Evolutionary conservation across 1,139 yeast genomes (phyloP).

Genomic region (Pichia sp.): DNA sequence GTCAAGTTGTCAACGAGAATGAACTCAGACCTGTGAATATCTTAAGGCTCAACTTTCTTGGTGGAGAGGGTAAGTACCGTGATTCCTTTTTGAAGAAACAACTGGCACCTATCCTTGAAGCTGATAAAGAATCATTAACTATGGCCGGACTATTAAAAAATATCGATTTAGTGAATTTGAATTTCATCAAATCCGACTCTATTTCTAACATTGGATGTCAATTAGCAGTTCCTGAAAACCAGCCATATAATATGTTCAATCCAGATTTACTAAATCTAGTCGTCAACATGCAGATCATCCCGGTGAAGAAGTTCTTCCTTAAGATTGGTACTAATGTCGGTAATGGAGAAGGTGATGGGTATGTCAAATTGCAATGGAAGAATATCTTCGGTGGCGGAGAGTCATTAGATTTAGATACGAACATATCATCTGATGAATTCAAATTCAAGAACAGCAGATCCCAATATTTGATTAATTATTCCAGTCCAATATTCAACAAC

Average conservation of each 20-base stretch:
- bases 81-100: conserved; percentile 52
- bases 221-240: conserved; percentile 27
- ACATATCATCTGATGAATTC: conserved; percentile 39
- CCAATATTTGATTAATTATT: conserved; percentile 62
- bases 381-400: conserved; percentile 93
- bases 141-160: conserved; percentile 39
- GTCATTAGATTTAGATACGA: conserved; percentile 69
- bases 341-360: conserved; percentile 94
- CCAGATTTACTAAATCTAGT: conserved; percentile 42
- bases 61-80: conserved; percentile 48
- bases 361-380: conserved; percentile 69
- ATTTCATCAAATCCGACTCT: conserved; percentile 39
- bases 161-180: conserved; percentile 44
- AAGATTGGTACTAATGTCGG: conserved; percentile 95
- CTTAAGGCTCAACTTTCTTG: conserved; percentile 52
- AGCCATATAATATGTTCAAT: conserved; percentile 14
- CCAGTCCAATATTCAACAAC: conserved; percentile 58
- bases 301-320: conserved; percentile 67
- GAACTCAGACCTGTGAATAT: conserved; percentile 45
- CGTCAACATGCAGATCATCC: conserved; percentile 57
- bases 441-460: conserved; percentile 79
- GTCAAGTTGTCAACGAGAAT: conserved; percentile 42
- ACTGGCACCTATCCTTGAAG: conserved; percentile 45
- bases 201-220: conserved; percentile 31
- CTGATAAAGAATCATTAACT: conserved; percentile 21